Evolutionary conservation across 805 yeast species (phyloP).

Genomic region (Candida vaughaniae): DNA sequence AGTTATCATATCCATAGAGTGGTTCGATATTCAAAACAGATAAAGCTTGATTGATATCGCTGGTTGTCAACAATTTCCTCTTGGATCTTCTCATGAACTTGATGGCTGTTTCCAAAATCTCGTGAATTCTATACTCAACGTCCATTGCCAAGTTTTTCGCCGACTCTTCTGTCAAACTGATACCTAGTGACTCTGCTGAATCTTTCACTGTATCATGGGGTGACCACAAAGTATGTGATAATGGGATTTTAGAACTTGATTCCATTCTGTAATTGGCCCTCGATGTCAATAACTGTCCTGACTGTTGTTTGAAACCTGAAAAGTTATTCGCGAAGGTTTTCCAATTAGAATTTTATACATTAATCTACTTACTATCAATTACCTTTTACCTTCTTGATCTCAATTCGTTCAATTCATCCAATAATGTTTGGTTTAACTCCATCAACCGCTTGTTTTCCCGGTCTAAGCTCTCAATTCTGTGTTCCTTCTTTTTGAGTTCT

Average conservation of each 20-base stretch:
- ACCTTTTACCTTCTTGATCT: no score
- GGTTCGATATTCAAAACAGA: slow-evolving; percentile 91
- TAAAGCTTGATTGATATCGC: slow-evolving; percentile 79
- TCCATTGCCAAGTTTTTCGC: slow-evolving; percentile 97
- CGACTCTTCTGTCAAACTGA: slow-evolving; percentile 84
- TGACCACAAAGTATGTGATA: slow-evolving; percentile 93
- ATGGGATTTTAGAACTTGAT: slow-evolving; percentile 47
- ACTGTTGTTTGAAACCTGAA: neutral
- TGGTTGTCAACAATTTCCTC: slow-evolving; percentile 74
- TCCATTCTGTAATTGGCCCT: slow-evolving; percentile 23
- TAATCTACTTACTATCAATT: neutral
- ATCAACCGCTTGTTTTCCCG: slow-evolving; percentile 29
- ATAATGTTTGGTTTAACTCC: slow-evolving; percentile 30
- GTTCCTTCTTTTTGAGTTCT: slow-evolving; percentile 21
- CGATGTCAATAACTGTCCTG: no score
- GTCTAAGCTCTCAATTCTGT: slow-evolving; percentile 20
- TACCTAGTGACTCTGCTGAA: slow-evolving; percentile 89
- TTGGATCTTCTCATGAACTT: slow-evolving; percentile 95
- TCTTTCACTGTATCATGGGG: slow-evolving; percentile 96
- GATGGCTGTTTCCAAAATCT: slow-evolving; percentile 90
- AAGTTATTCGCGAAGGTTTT: neutral
- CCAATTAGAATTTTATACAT: neutral
- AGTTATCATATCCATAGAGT: slow-evolving; percentile 77
- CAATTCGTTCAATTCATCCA: slow-evolving; percentile 11
- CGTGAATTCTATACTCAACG: slow-evolving; percentile 96